Base-by-base conservation (phyloP, 202 grass and related monocot genomes). In the Dendrocalamus latiflorus region DNA sequence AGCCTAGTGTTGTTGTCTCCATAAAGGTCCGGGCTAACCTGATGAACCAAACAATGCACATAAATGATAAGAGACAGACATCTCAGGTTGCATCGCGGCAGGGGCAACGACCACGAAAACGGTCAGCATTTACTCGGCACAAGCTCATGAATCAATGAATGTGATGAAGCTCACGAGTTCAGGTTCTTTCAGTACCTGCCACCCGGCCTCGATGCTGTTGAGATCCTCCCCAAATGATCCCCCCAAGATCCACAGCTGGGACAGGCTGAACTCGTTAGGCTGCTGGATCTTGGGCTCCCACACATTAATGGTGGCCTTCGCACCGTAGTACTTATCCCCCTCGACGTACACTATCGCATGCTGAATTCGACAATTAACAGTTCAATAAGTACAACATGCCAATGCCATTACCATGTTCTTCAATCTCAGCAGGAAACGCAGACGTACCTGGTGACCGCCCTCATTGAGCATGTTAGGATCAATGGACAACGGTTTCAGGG, bases 281-380 rank as follows among this genome's bases (percentile, higher is more conserved):
- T 92, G 89, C 88, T 92, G 83, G 36, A 97, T 94, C 79, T 92
- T 87, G 44, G 91, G 90, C 33, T 94, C 85, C 91, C 91, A 97
- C 22, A 97, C 91, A 92, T 97, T 97, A 66, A 97, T 97, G 63
- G 91, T 97, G n/a, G 90, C 94, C 82, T 89, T 97, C 2, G 88
- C 94, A 25, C 94, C 91, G 20, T 94, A 94, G 70, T 92, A 94
- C 43, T 92, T 94, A 20, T 90, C 94, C 0, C 91, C 94, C 57
- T 97, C 62, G 0, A 94, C 87, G 17, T 90, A 97, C 1, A 81
- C 89, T 66, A 92, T 97, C 2, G 91, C 94, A 26, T 94, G 90
- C 94, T 97, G 74, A 65, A 92, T 86, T 81, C 30, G 55, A 43
- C 63, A 77, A 50, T 1, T 1, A n/a, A n/a, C n/a, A n/a, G 10